These are phyloP conservation scores for Xerocomellus amylosporus DNA, from an alignment of 768 basidiomycete genomes.

Conservation along the genomic window DNA sequence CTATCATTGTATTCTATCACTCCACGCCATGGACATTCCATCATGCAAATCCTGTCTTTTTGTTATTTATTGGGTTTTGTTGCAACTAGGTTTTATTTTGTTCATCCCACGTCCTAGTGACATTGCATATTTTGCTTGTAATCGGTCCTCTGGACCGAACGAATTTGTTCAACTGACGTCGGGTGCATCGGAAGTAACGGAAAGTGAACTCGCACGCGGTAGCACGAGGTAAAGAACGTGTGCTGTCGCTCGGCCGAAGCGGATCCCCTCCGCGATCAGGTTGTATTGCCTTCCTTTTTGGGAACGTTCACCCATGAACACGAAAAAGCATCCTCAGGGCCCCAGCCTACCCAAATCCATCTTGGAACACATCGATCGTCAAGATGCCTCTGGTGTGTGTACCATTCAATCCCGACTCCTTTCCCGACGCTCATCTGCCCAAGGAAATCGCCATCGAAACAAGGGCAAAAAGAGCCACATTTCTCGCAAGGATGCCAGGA, in stretches of 20 bases:
- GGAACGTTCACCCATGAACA: conserved; percentile 11
- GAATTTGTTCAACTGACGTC: too few species aligned
- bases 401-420: too few species aligned
- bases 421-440: neutral
- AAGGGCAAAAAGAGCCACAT: conserved; percentile 13
- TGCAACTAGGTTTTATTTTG: conserved; percentile 2
- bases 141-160: neutral
- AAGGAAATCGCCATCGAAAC: conserved; percentile 4
- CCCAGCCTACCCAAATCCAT: conserved; percentile 29
- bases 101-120: neutral
- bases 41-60: conserved; percentile 11
- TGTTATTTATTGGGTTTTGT: conserved; percentile 9
- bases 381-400: conserved; percentile 15
- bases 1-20: conserved; percentile 17
- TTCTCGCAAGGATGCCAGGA: conserved; percentile 62
- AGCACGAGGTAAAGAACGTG: too few species aligned
- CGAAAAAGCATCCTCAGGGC: conserved; percentile 13
- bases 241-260: too few species aligned
- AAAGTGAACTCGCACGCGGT: too few species aligned
- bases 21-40: conserved; percentile 10
- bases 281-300: neutral
- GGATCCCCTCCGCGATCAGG: too few species aligned
- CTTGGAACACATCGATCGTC: conserved; percentile 23
- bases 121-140: neutral
- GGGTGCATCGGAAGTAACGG: too few species aligned